phyloP scores from a whole-genome alignment of 495 filamentous ascomycete genomes.

The Lophium mytilinum region DNA sequence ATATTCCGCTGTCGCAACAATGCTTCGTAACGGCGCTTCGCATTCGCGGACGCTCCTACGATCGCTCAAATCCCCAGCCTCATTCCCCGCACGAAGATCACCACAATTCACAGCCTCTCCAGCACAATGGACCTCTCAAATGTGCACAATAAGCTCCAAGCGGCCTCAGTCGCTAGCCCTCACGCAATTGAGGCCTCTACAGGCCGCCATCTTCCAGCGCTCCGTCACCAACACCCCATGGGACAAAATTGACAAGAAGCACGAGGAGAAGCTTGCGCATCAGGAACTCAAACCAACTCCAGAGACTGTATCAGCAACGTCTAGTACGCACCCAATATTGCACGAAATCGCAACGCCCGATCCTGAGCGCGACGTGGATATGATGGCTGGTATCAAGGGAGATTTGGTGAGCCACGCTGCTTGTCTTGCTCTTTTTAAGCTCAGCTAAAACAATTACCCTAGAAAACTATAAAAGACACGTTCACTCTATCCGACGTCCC shows the following conservation, averaged over 20 bases:
- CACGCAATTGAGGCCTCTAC: slow-evolving; percentile 12
- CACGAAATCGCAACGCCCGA: slow-evolving; percentile 36
- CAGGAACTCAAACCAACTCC: slow-evolving; percentile 49
- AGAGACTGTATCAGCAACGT: slow-evolving; percentile 49
- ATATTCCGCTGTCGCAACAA: slow-evolving; percentile 7
- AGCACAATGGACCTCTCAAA: slow-evolving; percentile 17
- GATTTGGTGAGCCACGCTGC: slow-evolving; percentile 57
- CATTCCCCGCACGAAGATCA: slow-evolving; percentile 10
- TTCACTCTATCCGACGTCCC: slow-evolving; percentile 74
- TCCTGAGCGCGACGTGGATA: slow-evolving; percentile 38
- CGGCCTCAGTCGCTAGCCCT: slow-evolving; percentile 9
- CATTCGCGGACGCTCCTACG: slow-evolving; percentile 26
- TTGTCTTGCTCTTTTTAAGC: not conserved
- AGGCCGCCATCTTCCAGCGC: slow-evolving; percentile 19
- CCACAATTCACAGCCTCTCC: slow-evolving; percentile 5
- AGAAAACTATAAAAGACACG: slow-evolving; percentile 82
- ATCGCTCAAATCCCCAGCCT: slow-evolving; percentile 18
- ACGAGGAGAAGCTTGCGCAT: slow-evolving; percentile 43
- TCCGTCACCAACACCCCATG: slow-evolving; percentile 13
- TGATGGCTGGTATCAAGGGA: slow-evolving; percentile 57
- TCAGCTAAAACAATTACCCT: slow-evolving; percentile 15
- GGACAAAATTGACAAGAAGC: slow-evolving; percentile 43
- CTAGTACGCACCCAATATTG: slow-evolving; percentile 48
- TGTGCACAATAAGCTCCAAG: slow-evolving; percentile 11
- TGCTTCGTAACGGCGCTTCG: slow-evolving; percentile 33